Evolutionary conservation across 192 early-diverging fungal species (phyloP).

Genomic region (Dimargaris verticillata): DNA sequence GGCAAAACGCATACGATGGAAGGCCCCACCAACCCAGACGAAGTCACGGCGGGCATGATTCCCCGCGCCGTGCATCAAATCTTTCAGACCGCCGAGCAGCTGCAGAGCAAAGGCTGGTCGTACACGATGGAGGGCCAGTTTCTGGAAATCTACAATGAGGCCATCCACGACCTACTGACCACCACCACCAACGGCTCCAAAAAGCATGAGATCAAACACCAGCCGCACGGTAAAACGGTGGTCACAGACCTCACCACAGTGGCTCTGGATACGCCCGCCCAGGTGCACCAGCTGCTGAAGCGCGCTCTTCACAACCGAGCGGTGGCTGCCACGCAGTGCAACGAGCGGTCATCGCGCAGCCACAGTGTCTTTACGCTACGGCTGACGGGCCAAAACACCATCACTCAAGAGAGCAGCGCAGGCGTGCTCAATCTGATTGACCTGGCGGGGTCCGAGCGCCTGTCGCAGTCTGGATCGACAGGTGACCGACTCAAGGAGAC

Average conservation of each 20-base stretch:
- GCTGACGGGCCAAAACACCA: constrained; percentile 50
- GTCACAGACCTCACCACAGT: constrained; percentile 65
- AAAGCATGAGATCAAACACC: constrained; percentile 80
- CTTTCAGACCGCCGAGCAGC: constrained; percentile 50
- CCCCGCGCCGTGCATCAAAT: constrained; percentile 85
- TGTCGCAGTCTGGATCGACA: constrained; percentile 62
- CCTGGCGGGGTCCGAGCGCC: constrained; percentile 82
- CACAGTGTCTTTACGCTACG: constrained; percentile 87
- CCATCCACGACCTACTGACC: constrained; percentile 63
- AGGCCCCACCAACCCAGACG: constrained; percentile 29
- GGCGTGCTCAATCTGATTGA: constrained; percentile 88
- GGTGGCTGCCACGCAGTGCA: constrained; percentile 80
- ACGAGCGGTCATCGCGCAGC: constrained; percentile 82
- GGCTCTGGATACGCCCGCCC: constrained; percentile 47
- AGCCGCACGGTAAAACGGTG: constrained; percentile 49
- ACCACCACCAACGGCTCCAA: constrained; percentile 20
- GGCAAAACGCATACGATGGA: constrained; percentile 83
- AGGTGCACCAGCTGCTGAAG: constrained; percentile 52
- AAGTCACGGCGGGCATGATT: constrained; percentile 67
- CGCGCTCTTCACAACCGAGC: constrained; percentile 71
- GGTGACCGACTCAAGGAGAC: constrained; percentile 84
- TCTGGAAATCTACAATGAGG: constrained; percentile 94
- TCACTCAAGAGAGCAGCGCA: constrained; percentile 50
- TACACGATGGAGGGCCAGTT: constrained; percentile 79
- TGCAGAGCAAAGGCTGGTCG: constrained; percentile 69